Base-by-base conservation (phyloP, 306 rosid genomes). In the Pyrus bretschneideri region DNA sequence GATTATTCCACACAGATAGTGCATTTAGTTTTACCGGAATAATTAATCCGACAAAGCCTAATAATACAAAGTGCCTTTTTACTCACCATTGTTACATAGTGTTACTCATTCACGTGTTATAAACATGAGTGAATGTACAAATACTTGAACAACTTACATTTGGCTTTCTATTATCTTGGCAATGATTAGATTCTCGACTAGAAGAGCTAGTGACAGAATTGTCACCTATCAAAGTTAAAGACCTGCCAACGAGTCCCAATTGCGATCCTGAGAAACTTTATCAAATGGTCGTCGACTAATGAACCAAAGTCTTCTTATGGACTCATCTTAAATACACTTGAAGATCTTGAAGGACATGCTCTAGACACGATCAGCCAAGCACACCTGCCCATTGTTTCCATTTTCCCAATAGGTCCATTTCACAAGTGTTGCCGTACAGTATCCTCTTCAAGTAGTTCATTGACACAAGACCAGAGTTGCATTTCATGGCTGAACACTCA, bases 351-450 rank as follows among this genome's bases (percentile, higher is more conserved):
- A 73, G 73, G 38, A 59, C 42, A 82, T 2, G 79, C 85, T n/a
- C 64, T 90, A 13, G 33, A 45, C 65, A 82, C 55, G 18, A 21
- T 80, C 15, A 45, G 80, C 30, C 77, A 72, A 22, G 66, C 69
- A 7, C 68, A 17, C 42, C 9, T 38, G 10, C 42, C 42, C 42
- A 61, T 27, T 19, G 69, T 76, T 54, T 88, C 89, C 30, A 69
- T 83, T 17, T 90, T 85, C 78, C 83, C 93, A 35, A 68, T 88
- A 4, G 91, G 96, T 19, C 91, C 89, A 55, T 83, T 88, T 21
- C 91, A 88, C 77, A 88, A 90, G 55, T 55, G 74, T 67, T 65
- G 63, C 0, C 61, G 2, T n/a, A 55, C 13, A 55, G 72, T 61
- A 19, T 15, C 80, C 40, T 63, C 74, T 17, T 49, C 80, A 57